Evolutionary conservation across 306 rosid genomes (phyloP).

Genomic region (Herpetospermum pedunculosum): DNA sequence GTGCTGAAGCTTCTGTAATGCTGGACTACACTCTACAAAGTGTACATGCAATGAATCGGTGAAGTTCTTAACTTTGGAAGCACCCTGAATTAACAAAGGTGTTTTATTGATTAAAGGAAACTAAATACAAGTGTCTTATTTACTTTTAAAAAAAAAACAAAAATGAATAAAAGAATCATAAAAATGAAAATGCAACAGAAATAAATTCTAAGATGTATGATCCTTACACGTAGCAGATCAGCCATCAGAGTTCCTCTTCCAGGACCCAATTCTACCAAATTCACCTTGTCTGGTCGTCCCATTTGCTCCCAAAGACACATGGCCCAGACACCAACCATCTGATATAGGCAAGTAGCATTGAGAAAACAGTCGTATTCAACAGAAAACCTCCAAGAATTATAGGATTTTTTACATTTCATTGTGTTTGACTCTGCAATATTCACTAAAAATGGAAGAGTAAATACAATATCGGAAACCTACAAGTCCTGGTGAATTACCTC

Average conservation of each 20-base stretch:
- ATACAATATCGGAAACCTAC: background rate
- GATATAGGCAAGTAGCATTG: constrained; percentile 14
- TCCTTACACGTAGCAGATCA: constrained; percentile 72
- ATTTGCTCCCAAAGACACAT: constrained; percentile 98
- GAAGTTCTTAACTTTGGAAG: constrained; percentile 59
- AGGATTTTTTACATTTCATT: background rate
- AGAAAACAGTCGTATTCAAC: constrained; percentile 6
- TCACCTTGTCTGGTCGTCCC: constrained; percentile 67
- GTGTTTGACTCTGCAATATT: background rate
- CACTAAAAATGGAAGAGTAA: background rate
- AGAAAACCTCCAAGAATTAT: constrained; percentile 1
- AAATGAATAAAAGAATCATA: no score
- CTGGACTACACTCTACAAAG: constrained; percentile 89
- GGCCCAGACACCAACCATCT: constrained; percentile 97
- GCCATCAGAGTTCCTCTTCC: constrained; percentile 97
- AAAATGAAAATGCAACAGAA: background rate
- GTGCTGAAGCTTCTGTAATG: constrained; percentile 74
- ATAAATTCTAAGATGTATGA: background rate
- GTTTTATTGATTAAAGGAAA: background rate
- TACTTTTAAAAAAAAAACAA: no score
- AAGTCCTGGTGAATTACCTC: constrained; percentile 31
- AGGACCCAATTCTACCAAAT: constrained; percentile 80
- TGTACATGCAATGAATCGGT: constrained; percentile 59
- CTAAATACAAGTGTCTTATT: background rate
- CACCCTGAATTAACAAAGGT: constrained; percentile 42